These are phyloP conservation scores for Amphibolis antarctica DNA, from an alignment of 106 monocot genomes.

Conservation along the genomic window DNA sequence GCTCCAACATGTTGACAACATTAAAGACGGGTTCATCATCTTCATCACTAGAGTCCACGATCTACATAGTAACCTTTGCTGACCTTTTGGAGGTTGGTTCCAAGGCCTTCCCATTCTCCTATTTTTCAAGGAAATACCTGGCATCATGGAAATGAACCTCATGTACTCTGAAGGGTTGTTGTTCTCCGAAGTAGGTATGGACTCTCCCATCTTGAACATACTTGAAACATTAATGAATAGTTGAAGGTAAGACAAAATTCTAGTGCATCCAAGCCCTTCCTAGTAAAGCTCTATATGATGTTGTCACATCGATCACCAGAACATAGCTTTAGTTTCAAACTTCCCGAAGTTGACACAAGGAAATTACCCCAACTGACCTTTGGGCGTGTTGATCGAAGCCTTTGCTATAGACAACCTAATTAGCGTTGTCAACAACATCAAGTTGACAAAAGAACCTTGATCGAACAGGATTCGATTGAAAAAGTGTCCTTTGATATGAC, in stretches of 20 bases:
- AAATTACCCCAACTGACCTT: not conserved
- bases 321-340: not conserved
- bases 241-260: not conserved
- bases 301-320: not conserved
- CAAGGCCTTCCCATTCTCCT: no score
- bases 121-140: no score
- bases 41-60: not conserved
- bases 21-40: not conserved
- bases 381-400: not conserved
- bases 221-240: not conserved
- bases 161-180: not conserved
- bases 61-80: no score
- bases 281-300: not conserved
- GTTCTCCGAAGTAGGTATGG: not conserved
- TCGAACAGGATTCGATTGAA: not conserved
- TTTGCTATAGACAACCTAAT: not conserved
- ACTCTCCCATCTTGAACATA: not conserved
- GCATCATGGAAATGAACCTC: conserved; percentile 4
- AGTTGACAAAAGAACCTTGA: not conserved
- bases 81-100: no score
- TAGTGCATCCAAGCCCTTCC: not conserved
- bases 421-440: not conserved
- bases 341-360: not conserved
- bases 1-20: not conserved
- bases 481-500: not conserved